phyloP scores from a whole-genome alignment of 2,329 filamentous ascomycete species.

The Diaporthe citrichinensis region DNA sequence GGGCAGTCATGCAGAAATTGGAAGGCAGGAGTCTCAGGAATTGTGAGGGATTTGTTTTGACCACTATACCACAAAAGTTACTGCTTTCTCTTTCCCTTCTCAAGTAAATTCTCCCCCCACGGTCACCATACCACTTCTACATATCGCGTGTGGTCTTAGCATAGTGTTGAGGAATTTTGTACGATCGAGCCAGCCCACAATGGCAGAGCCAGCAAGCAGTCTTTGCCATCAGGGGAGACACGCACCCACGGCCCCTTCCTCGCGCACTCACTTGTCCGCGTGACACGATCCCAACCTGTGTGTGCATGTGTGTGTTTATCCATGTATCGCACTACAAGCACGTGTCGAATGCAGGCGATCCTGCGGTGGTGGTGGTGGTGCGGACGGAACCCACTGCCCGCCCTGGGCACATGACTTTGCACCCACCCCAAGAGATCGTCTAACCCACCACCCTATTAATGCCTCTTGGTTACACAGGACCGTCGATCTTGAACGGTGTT shows the following conservation, averaged over 20 bases:
- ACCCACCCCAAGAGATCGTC: not conserved
- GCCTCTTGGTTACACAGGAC: not conserved
- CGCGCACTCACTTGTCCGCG: not conserved
- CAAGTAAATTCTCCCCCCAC: not conserved
- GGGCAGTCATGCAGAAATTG: slow-evolving; percentile 13
- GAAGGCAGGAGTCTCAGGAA: slow-evolving; percentile 42
- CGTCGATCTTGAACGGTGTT: slow-evolving; percentile 2
- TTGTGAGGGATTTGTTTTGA: slow-evolving; percentile 40
- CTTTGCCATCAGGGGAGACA: not conserved
- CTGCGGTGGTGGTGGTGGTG: not conserved
- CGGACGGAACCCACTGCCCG: slow-evolving; percentile 6
- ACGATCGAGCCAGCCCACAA: not conserved
- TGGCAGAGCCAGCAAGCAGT: slow-evolving; percentile 1
- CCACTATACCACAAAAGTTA: slow-evolving; percentile 57
- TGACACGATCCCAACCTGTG: not conserved
- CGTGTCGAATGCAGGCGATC: not conserved
- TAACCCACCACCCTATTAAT: slow-evolving; percentile 8
- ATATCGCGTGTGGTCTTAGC: slow-evolving; percentile 8
- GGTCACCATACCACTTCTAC: slow-evolving; percentile 7
- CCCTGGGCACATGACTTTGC: slow-evolving; percentile 13
- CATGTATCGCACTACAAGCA: not conserved
- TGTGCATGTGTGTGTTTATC: not conserved
- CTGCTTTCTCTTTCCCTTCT: slow-evolving; percentile 42
- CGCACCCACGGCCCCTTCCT: not conserved
- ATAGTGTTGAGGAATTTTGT: not conserved